Conservation (phyloP, 352 stramenopile genomes). For the Stramenopiles sp. region DNA sequence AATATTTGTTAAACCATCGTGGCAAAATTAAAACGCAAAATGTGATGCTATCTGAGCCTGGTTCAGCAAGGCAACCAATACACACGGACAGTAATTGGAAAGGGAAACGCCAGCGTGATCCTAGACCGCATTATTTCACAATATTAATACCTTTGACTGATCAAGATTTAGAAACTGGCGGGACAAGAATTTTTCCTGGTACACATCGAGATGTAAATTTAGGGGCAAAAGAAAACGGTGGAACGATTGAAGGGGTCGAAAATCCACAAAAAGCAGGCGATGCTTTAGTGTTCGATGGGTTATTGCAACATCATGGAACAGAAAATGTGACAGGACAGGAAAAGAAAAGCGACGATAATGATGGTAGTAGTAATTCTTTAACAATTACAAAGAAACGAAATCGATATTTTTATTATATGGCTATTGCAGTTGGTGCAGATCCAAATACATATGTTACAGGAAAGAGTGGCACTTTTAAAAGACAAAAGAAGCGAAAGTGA, state of each 20-base stretch:
- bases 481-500: neutral
- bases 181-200: neutral
- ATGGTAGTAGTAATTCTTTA: too few species aligned
- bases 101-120: neutral
- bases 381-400: too few species aligned
- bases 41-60: neutral
- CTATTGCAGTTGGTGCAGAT: neutral
- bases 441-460: neutral
- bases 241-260: neutral
- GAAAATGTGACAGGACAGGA: neutral
- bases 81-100: neutral
- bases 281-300: neutral
- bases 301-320: neutral
- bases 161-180: neutral
- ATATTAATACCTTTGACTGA: neutral
- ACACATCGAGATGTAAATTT: neutral
- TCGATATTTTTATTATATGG: conserved; percentile 2
- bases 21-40: neutral
- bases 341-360: neutral
- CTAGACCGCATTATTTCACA: neutral
- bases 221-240: neutral
- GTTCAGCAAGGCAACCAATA: neutral
- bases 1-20: neutral
- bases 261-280: neutral
- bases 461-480: neutral